phyloP scores from a whole-genome alignment of 2,329 filamentous ascomycete genomes.

The Fusarium luffae region DNA sequence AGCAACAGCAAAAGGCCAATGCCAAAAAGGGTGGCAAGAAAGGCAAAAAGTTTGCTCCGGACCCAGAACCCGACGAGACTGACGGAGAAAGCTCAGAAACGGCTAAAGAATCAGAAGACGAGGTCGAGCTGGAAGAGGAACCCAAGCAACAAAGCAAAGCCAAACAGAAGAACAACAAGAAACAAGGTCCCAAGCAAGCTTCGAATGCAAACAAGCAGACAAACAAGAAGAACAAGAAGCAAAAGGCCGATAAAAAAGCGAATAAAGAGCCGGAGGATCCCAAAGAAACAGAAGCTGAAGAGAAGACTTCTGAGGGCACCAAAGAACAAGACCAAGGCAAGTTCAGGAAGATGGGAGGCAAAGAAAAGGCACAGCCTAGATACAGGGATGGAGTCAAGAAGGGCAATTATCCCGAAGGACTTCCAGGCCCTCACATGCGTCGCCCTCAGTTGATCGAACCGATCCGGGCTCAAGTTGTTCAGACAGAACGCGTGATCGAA shows the following conservation, averaged over 20 bases:
- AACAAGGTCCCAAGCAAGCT: conserved; percentile 19
- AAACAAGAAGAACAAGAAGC: conserved; percentile 23
- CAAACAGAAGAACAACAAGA: conserved; percentile 29
- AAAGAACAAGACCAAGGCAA: conserved; percentile 37
- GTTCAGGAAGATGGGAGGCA: conserved; percentile 18
- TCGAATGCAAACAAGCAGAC: conserved; percentile 9
- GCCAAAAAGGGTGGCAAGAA: conserved; percentile 25
- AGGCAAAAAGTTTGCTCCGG: neutral
- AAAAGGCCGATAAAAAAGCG: conserved; percentile 27
- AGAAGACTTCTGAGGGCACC: conserved; percentile 12
- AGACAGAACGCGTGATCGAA: conserved; percentile 67
- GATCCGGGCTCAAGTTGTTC: conserved; percentile 60
- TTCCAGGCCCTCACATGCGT: conserved; percentile 48
- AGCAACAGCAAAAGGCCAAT: conserved; percentile 15
- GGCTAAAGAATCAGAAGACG: conserved; percentile 24
- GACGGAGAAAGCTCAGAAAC: conserved; percentile 33
- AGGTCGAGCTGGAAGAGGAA: conserved; percentile 15
- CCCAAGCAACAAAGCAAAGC: conserved; percentile 20
- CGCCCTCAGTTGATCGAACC: conserved; percentile 61
- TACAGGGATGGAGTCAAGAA: conserved; percentile 37
- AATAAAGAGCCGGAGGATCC: conserved; percentile 18
- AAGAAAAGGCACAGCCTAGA: conserved; percentile 24
- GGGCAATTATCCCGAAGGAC: conserved; percentile 44
- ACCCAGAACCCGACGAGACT: conserved; percentile 24
- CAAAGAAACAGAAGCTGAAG: conserved; percentile 14